phyloP scores from a whole-genome alignment of 306 rosid genomes.

The Abrus precatorius region DNA sequence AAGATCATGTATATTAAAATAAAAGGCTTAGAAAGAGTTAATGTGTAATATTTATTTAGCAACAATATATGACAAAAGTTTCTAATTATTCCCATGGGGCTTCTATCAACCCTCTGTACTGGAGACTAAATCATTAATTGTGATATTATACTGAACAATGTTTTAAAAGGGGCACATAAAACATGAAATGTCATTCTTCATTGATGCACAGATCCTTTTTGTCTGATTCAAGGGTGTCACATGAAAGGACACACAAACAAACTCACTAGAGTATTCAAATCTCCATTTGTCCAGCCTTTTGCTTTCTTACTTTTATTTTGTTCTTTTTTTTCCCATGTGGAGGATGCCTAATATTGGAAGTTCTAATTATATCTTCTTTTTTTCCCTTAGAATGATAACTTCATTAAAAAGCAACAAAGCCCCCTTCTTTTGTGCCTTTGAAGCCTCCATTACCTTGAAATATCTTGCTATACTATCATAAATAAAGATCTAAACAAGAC shows the following conservation, averaged over 20 bases:
- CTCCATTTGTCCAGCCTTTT: neutral
- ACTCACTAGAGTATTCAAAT: constrained; percentile 31
- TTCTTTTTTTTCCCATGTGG: neutral
- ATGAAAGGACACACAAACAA: neutral
- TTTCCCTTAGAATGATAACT: constrained; percentile 19
- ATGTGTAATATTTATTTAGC: constrained; percentile 11
- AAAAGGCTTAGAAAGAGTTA: constrained; percentile 8
- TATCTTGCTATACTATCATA: constrained; percentile 17
- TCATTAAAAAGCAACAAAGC: constrained; percentile 29
- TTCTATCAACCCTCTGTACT: constrained; percentile 6
- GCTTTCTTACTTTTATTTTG: constrained; percentile 21
- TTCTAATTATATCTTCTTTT: constrained; percentile 27
- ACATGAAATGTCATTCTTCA: constrained; percentile 14
- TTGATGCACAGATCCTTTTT: constrained; percentile 21
- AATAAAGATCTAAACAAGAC: constrained; percentile 31
- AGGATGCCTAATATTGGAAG: constrained; percentile 31
- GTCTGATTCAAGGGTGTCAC: constrained; percentile 3
- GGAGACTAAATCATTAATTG: neutral
- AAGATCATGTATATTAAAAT: neutral
- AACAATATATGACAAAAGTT: constrained; percentile 10
- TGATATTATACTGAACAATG: constrained; percentile 10
- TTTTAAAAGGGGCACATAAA: constrained; percentile 19
- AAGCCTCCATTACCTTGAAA: constrained; percentile 44
- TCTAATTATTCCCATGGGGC: neutral
- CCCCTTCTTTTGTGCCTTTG: constrained; percentile 30